phyloP scores from a whole-genome alignment of 441 rosid genomes.

The Isatis lusitanica region DNA sequence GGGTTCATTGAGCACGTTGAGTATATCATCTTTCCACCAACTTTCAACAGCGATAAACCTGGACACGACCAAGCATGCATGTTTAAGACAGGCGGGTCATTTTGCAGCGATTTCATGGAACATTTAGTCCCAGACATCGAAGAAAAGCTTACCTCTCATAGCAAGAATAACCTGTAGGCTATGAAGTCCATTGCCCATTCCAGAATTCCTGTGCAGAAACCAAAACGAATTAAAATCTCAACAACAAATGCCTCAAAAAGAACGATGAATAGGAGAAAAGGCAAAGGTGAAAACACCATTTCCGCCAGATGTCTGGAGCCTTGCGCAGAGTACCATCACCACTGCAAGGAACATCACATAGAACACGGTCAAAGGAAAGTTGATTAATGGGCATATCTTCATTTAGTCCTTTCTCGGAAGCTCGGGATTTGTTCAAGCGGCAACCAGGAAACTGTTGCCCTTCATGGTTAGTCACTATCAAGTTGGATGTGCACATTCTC shows the following conservation, averaged over 20 bases:
- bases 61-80: slow-evolving; percentile 24
- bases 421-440: slow-evolving; percentile 55
- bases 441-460: slow-evolving; percentile 96
- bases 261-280: not conserved
- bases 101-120: not conserved
- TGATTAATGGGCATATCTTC: slow-evolving; percentile 47
- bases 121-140: not conserved
- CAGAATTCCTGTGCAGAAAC: slow-evolving; percentile 59
- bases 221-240: slow-evolving; percentile 22
- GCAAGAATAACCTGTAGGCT: slow-evolving; percentile 82
- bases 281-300: slow-evolving; percentile 51
- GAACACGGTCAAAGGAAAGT: slow-evolving; percentile 80
- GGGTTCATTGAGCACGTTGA: slow-evolving; percentile 97
- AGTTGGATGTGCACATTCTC: slow-evolving; percentile 93
- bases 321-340: slow-evolving; percentile 95
- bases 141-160: slow-evolving; percentile 61
- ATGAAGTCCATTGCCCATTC: slow-evolving; percentile 91
- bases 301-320: slow-evolving; percentile 98
- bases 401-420: slow-evolving; percentile 43
- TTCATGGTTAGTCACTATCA: slow-evolving; percentile 90
- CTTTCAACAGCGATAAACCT: slow-evolving; percentile 81
- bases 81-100: not conserved
- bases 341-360: slow-evolving; percentile 99
- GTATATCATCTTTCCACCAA: slow-evolving; percentile 94
- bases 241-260: not conserved